Evolutionary conservation across 2,329 filamentous ascomycete species (phyloP).

Genomic region (Botrytis pseudocinerea): DNA sequence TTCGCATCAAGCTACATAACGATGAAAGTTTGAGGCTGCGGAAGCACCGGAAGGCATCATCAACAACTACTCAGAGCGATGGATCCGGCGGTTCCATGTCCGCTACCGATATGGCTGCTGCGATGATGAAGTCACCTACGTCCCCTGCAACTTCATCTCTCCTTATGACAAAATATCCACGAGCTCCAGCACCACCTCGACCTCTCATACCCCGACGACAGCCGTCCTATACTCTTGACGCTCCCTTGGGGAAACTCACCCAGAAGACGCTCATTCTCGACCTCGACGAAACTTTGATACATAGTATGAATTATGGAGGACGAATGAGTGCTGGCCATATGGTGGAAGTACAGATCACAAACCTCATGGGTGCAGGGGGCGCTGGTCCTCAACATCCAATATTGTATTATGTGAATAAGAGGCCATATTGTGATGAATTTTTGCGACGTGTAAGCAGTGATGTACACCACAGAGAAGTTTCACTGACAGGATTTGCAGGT

Average conservation of each 20-base stretch:
- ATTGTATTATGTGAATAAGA: conserved; percentile 97
- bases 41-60: conserved; percentile 65
- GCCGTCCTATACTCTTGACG: conserved; percentile 73
- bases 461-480: not conserved
- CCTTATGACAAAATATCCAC: conserved; percentile 84
- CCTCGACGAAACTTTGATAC: conserved; percentile 94
- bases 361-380: conserved; percentile 65
- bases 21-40: conserved; percentile 74
- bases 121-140: conserved; percentile 90
- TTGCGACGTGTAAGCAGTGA: conserved; percentile 68
- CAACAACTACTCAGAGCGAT: conserved; percentile 47
- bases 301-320: conserved; percentile 95
- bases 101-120: conserved; percentile 57
- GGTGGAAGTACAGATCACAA: conserved; percentile 92
- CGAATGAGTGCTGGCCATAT: conserved; percentile 96
- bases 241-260: conserved; percentile 54
- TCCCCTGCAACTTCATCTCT: conserved; percentile 65
- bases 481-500: conserved; percentile 54
- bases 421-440: conserved; percentile 95
- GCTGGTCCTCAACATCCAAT: conserved; percentile 91
- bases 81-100: conserved; percentile 40
- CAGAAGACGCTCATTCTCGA: conserved; percentile 95
- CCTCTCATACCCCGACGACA: conserved; percentile 87
- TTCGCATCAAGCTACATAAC: conserved; percentile 85
- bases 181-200: conserved; percentile 82